Evolutionary conservation across 176 grass and related monocot species (phyloP).

Genomic region (Oryza glumipatula): DNA sequence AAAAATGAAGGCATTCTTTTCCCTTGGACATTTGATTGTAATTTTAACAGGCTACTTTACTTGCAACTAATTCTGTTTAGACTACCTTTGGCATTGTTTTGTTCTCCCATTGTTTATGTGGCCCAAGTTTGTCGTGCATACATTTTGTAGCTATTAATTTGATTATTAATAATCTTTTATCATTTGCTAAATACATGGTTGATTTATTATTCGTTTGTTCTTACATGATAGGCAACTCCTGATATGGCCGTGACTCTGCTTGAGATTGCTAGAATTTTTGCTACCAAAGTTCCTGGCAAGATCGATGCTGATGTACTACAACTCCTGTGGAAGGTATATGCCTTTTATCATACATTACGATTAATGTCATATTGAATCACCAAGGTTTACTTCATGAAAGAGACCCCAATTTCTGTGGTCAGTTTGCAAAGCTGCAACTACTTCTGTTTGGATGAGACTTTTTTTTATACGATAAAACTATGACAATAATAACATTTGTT

Average conservation of each 20-base stretch:
- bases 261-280: slow-evolving; percentile 99
- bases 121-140: neutral
- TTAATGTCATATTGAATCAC: neutral
- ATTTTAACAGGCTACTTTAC: neutral
- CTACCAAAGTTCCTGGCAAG: slow-evolving; percentile 99
- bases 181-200: slow-evolving; percentile 20
- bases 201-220: slow-evolving; percentile 39
- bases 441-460: neutral
- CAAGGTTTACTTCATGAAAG: slow-evolving; percentile 13
- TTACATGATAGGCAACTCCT: slow-evolving; percentile 84
- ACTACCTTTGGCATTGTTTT: slow-evolving; percentile 8
- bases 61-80: slow-evolving; percentile 19
- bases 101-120: neutral
- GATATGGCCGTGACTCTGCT: slow-evolving; percentile 99
- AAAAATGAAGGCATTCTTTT: neutral
- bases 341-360: slow-evolving; percentile 32
- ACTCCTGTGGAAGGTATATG: slow-evolving; percentile 96
- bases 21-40: slow-evolving; percentile 4
- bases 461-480: neutral
- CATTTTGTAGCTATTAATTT: slow-evolving; percentile 31
- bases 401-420: neutral
- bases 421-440: slow-evolving; percentile 2
- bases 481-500: slow-evolving; percentile 27
- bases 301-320: slow-evolving; percentile 99
- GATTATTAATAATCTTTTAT: neutral